These are phyloP conservation scores for Suillus ampliporus DNA, from an alignment of 768 basidiomycete species.

Conservation along the genomic window DNA sequence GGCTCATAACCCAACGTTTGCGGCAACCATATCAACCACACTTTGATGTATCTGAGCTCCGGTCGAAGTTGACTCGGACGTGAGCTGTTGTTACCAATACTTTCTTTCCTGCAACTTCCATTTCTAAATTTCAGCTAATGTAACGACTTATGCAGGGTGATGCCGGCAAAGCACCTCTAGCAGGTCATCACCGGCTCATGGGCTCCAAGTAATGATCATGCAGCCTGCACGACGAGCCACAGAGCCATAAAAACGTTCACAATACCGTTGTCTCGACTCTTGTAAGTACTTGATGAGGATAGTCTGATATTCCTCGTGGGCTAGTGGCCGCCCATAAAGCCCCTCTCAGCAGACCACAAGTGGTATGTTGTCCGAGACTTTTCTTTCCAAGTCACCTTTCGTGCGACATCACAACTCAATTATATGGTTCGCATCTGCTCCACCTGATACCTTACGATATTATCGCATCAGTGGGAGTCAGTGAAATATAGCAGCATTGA, in stretches of 20 bases:
- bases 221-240: not conserved
- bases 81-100: too few species aligned
- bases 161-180: not conserved
- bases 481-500: not conserved
- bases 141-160: not conserved
- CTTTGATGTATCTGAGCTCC: not conserved
- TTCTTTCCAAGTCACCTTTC: not conserved
- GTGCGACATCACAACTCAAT: not conserved
- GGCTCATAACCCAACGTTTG: too few species aligned
- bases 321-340: too few species aligned
- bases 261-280: not conserved
- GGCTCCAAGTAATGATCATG: not conserved
- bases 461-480: not conserved
- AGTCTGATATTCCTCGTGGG: not conserved
- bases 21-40: too few species aligned
- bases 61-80: not conserved
- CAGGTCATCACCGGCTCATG: not conserved
- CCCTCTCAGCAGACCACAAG: not conserved
- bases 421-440: conserved; percentile 1
- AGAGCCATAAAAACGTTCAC: not conserved
- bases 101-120: not conserved
- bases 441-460: not conserved
- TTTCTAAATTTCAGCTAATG: not conserved
- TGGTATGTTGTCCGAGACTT: not conserved
- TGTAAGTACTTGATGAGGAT: not conserved